Evolutionary conservation across 2,329 filamentous ascomycete genomes (phyloP), one percentile per base, ranked within the genome.

Genomic region (Nannizziopsis arthrosporioides): DNA sequence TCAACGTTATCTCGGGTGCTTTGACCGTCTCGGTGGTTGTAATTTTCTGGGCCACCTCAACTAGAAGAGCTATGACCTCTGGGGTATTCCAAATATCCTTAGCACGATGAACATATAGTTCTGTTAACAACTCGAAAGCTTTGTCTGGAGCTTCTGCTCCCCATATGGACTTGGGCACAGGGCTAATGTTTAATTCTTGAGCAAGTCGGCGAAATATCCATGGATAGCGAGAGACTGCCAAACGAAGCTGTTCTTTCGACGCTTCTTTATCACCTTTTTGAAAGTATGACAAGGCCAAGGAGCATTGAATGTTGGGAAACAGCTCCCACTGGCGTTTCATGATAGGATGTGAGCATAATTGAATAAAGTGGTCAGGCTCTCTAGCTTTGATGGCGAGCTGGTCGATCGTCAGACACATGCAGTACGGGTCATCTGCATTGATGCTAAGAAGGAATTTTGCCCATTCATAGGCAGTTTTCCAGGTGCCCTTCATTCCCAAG

Each of bases 401-500:
- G 61, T 95, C 90, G 42, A 94, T 78, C 53, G 87, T 76, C 48
- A 94, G 77, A 51, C 81, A 75, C 59, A 94, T 78, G 41, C 80
- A 85, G 59, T 94, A 95, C 0, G 88, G 88, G 61, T 98, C 92
- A 3, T 73, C 69, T 2, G 80, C 80, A 55, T 88, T 79, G 50
- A 96, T 67, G 50, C 81, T 78, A 27, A 93, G 73, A 8, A 95
- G 71, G 5, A 96, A 68, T 67, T 92, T 94, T 5, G 85, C 78
- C 89, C 92, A 98, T 65, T 96, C 92, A 42, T 94, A 80, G 0
- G 88, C 87, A 0, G 92, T 96, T 41, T 88, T 77, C 73, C 87
- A 94, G 1, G 90, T 95, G n/a, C 89, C 88, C 57, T 93, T 90
- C 67, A 87, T 81, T 12, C 87, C 76, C 17, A 98, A 72, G 55